Base-by-base conservation (phyloP, 495 filamentous ascomycete genomes). In the Penicillium mononematosum region DNA sequence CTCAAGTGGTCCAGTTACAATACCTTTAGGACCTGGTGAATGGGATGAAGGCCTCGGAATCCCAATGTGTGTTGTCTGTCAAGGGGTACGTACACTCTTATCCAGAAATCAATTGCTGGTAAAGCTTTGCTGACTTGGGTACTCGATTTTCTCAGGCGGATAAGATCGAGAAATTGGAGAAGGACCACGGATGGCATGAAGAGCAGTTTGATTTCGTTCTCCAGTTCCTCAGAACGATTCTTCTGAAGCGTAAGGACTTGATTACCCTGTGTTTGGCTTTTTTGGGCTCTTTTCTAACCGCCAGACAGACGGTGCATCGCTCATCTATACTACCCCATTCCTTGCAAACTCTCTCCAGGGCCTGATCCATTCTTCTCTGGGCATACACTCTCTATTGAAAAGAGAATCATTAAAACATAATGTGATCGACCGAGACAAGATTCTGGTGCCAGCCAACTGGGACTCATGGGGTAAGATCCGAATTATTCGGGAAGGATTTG, bases 401-500 rank as follows among this genome's bases (percentile, higher is more conserved):
- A 83, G 87, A 67, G 85, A 91, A 59, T 83, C 86, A 41, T 76
- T 97, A 25, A 96, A 92, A 73, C 89, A 94, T 71, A 97, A 98
- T 65, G 89, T 96, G 51, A 95, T 96, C 58, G 95, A 98, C 70
- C 80, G 95, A 31, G 95, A 98, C 69, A 96, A 93, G 77, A 88
- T 98, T 32, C 78, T 96, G 0, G 86, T 99, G 2, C 95, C 94
- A 4, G 88, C 91, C 11, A 96, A 96, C 68, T 98, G 95, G 95
- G 94, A 99, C 70, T 96, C 92, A 0, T 97, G 93, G 91, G 93
- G 90, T 27, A 99, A 98, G 72, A 96, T 99, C 56, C 83, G 92
- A 20, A 89, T 97, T 41, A 77, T 98, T 17, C 81, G 90, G n/a
- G 95, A 97, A 75, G 90, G 88, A 14, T 98, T 97, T 66, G 91